phyloP scores from a whole-genome alignment of 768 basidiomycete species.

The Lanmaoa pseudosensibilis region DNA sequence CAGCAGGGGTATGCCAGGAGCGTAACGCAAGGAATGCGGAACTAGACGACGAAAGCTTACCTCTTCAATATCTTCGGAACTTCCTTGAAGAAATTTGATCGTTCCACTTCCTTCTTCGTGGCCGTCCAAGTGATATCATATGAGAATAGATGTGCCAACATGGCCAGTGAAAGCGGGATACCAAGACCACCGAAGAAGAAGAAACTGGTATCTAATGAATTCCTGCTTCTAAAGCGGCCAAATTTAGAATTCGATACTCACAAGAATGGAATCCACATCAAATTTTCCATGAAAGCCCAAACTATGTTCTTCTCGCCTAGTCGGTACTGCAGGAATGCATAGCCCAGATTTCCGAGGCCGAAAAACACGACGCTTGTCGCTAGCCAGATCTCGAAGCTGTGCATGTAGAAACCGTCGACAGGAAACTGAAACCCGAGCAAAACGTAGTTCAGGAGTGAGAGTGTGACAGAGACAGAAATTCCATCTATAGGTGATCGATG shows the following conservation, averaged over 20 bases:
- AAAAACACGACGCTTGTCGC: constrained; percentile 77
- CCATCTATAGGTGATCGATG: constrained; percentile 34
- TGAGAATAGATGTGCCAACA: constrained; percentile 56
- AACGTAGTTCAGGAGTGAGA: constrained; percentile 70
- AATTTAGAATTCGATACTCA: constrained; percentile 16
- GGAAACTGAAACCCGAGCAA: constrained; percentile 71
- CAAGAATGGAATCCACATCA: constrained; percentile 40
- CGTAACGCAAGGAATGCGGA: background rate
- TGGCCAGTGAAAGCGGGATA: constrained; percentile 52
- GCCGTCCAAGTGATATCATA: constrained; percentile 60
- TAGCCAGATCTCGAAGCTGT: constrained; percentile 79
- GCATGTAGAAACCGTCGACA: constrained; percentile 75
- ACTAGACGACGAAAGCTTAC: constrained; percentile 13
- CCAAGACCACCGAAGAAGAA: constrained; percentile 60
- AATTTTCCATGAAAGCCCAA: constrained; percentile 27
- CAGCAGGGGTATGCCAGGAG: background rate
- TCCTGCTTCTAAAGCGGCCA: background rate
- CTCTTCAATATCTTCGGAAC: constrained; percentile 74
- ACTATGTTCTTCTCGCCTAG: constrained; percentile 44
- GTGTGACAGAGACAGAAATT: constrained; percentile 66
- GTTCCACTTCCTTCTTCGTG: constrained; percentile 80
- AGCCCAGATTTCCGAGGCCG: constrained; percentile 70
- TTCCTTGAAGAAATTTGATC: constrained; percentile 89
- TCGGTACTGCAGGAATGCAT: constrained; percentile 71
- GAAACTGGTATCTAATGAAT: constrained; percentile 30